phyloP scores from a whole-genome alignment of 2,329 filamentous ascomycete genomes.

The Apiospora sp. region DNA sequence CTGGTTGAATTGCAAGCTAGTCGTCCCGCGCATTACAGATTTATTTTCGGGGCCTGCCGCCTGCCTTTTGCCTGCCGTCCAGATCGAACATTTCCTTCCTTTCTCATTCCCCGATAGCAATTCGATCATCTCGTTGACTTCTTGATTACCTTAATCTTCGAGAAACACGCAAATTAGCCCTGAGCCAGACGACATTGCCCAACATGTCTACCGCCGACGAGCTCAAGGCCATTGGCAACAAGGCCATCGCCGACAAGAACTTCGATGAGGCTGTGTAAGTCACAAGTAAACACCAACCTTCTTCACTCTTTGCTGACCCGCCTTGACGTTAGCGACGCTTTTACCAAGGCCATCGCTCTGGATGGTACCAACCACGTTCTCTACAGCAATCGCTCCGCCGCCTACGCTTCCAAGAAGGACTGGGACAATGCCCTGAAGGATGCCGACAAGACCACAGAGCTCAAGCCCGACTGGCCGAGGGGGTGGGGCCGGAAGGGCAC shows the following conservation, averaged over 20 bases:
- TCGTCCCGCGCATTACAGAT: constrained; percentile 9
- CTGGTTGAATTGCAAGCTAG: constrained; percentile 2
- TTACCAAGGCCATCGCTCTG: constrained; percentile 89
- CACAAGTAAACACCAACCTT: constrained; percentile 22
- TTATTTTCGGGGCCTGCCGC: constrained; percentile 20
- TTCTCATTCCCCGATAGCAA: background rate
- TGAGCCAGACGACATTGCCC: constrained; percentile 25
- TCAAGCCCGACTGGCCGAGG: constrained; percentile 98
- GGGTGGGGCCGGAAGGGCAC: constrained; percentile 94
- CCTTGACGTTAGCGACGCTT: constrained; percentile 76
- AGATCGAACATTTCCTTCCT: constrained; percentile 6
- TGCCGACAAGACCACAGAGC: constrained; percentile 89
- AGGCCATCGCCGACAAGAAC: constrained; percentile 97
- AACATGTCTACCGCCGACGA: constrained; percentile 71
- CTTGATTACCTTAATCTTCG: background rate
- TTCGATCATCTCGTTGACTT: background rate
- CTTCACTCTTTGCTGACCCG: constrained; percentile 30
- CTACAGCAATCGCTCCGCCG: constrained; percentile 94
- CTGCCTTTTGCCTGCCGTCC: background rate
- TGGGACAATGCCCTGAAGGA: constrained; percentile 87
- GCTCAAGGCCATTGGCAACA: constrained; percentile 98
- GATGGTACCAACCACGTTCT: constrained; percentile 94
- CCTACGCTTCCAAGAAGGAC: constrained; percentile 87
- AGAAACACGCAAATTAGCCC: background rate
- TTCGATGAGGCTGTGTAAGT: constrained; percentile 94